Percentiles rank a stretch among this genome's conserved stretches.
Conservation (phyloP, 768 basidiomycete genomes). For the Dentipellis sp. region DNA sequence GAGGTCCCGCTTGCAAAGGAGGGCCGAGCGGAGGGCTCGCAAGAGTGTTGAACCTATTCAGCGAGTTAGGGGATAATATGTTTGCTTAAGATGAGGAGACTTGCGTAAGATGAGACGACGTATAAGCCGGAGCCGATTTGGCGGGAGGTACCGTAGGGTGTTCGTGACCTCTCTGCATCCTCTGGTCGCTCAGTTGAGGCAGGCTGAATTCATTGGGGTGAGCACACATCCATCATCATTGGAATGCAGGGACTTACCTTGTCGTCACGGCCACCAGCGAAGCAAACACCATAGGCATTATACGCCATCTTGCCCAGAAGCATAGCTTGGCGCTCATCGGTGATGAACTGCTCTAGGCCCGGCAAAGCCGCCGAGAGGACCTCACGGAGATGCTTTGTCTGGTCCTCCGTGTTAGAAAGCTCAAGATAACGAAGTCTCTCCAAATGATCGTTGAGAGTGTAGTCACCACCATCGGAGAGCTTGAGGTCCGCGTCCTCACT, state of each 20-base stretch:
- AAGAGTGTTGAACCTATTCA: constrained; percentile 58
- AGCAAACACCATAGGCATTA: constrained; percentile 70
- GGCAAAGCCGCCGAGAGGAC: constrained; percentile 56
- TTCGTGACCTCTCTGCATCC: constrained; percentile 65
- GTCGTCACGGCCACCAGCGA: constrained; percentile 55
- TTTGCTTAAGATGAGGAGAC: constrained; percentile 9
- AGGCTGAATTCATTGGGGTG: constrained; percentile 33
- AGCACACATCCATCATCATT: not conserved
- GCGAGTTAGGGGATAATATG: not conserved
- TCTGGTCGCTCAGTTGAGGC: constrained; percentile 47
- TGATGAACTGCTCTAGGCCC: constrained; percentile 63
- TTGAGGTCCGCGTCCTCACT: constrained; percentile 19
- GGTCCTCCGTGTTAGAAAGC: constrained; percentile 36
- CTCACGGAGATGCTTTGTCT: constrained; percentile 38
- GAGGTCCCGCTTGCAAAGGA: constrained; percentile 58
- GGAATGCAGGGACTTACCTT: constrained; percentile 36
- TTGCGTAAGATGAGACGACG: constrained; percentile 63
- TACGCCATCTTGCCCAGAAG: constrained; percentile 66
- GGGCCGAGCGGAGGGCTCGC: constrained; percentile 56
- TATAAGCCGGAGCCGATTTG: constrained; percentile 76
- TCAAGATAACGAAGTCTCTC: constrained; percentile 68
- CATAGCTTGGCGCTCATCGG: constrained; percentile 49
- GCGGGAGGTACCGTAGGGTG: constrained; percentile 62
- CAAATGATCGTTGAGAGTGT: constrained; percentile 65
- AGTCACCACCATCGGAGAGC: constrained; percentile 41